Evolutionary conservation across 2,329 filamentous ascomycete species (phyloP), one percentile per base, ranked within the genome.

Genomic region (Scedosporium aurantiacum): DNA sequence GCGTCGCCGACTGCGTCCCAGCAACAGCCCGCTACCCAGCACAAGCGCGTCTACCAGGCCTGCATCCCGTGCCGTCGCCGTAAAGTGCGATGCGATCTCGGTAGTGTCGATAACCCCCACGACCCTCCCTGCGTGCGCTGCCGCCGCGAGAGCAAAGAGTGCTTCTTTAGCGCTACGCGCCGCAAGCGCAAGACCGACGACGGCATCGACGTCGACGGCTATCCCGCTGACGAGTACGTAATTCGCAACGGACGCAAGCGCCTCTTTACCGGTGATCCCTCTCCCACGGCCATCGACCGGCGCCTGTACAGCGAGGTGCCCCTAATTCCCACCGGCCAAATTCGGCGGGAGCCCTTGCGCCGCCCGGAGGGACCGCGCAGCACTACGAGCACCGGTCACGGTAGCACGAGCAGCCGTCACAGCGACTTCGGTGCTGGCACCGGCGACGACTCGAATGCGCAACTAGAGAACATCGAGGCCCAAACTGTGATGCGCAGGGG

Each of bases 51-150:
- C 65, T 85, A 85, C 65, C 82, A 85, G 68, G 82, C 82, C 32
- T 85, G 82, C 69, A 85, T 85, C 58, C 82, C 82, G 5, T 85
- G 82, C 64, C 81, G 82, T 18, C 79, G 82, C 3, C 78, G 82
- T 65, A 86, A 86, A 70, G 82, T 86, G 27, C 79, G 83, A 63
- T 85, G 82, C 72, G 82, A 85, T 65, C 74, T 86, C 5, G 83
- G 83, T 62, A 88, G 87, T 69, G 93, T 97, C 71, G 94, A 97
- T 75, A 93, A 94, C 68, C 94, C 94, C 25, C 86, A 92, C 74
- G 91, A 96, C 68, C 93, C 93, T 61, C 94, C 94, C 2, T 99
- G 94, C 73, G 89, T 93, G 63, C 86, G 94, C 70, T 99, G 94
- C 73, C 88, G 91, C 60, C 87, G 94, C 67, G 94, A 99, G 78